Evolutionary conservation across 73 alveolate species (phyloP).

Genomic region (Paramecium biaurelia): DNA sequence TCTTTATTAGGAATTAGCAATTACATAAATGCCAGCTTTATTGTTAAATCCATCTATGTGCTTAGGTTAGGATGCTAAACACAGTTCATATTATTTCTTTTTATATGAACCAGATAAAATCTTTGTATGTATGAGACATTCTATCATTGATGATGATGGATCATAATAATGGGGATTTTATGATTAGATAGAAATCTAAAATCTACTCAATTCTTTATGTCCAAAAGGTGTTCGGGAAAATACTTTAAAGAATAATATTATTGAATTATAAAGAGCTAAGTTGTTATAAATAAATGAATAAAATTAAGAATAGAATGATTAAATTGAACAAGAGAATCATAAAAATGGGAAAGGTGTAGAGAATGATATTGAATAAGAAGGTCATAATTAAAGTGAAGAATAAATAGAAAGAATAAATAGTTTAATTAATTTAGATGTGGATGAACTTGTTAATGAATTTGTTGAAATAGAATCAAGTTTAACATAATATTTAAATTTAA

Average conservation of each 20-base stretch:
- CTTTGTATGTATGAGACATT: conserved; percentile 11
- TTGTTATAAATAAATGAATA: background rate
- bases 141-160: background rate
- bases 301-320: background rate
- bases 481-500: background rate
- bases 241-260: background rate
- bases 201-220: background rate
- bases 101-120: conserved; percentile 43
- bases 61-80: conserved; percentile 16
- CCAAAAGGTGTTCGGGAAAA: conserved; percentile 31
- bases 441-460: background rate
- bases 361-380: background rate
- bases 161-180: conserved; percentile 30
- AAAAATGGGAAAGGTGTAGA: background rate
- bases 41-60: conserved; percentile 31
- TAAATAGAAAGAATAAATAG: background rate
- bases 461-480: background rate
- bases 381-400: background rate
- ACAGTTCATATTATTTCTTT: conserved; percentile 4
- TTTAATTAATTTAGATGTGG: conserved; percentile 9
- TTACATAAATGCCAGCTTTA: conserved; percentile 42
- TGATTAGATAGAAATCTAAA: background rate
- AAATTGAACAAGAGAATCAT: background rate
- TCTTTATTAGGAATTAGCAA: background rate
- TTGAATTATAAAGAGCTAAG: background rate